Percentiles rank a stretch among this genome's conserved stretches.
phyloP scores from a whole-genome alignment of 1,284 basidiomycete species.

The Ustilago bromivora region DNA sequence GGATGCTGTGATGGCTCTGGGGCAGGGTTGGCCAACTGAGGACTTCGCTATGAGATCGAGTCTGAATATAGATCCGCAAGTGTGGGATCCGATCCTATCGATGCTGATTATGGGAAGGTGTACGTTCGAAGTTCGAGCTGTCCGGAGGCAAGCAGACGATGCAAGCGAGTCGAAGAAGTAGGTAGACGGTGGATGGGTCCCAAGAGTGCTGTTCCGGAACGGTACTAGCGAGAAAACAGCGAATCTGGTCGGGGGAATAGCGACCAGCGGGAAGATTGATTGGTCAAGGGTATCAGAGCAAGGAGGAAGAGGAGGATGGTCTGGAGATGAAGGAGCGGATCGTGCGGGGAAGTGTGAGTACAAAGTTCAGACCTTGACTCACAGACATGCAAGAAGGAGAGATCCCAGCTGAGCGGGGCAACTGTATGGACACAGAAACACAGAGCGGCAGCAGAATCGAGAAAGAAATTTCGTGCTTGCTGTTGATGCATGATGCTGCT shows the following conservation, averaged over 20 bases:
- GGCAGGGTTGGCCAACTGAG: not conserved
- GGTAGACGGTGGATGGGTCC: not conserved
- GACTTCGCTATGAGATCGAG: too few species aligned
- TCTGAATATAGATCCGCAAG: too few species aligned
- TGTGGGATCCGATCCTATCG: not conserved
- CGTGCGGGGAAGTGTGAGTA: slow-evolving; percentile 19
- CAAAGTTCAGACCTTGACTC: not conserved
- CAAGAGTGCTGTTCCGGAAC: not conserved
- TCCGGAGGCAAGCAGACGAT: not conserved
- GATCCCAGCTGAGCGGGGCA: slow-evolving; percentile 1
- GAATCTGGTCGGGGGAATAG: not conserved
- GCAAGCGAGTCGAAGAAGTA: not conserved
- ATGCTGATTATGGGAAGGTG: not conserved
- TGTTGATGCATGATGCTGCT: slow-evolving; percentile 4
- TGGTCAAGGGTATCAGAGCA: not conserved
- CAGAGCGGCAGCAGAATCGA: not conserved
- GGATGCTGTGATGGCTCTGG: not conserved
- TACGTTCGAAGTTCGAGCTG: not conserved
- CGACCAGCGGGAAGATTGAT: too few species aligned
- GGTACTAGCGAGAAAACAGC: not conserved
- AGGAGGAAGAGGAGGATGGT: not conserved
- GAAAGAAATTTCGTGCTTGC: not conserved
- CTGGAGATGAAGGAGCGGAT: slow-evolving; percentile 11
- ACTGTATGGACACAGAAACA: slow-evolving; percentile 5
- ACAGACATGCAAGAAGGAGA: not conserved